These are phyloP conservation scores for Biscogniauxia mediterranea DNA, from an alignment of 2,329 filamentous ascomycete genomes.

Conservation along the genomic window DNA sequence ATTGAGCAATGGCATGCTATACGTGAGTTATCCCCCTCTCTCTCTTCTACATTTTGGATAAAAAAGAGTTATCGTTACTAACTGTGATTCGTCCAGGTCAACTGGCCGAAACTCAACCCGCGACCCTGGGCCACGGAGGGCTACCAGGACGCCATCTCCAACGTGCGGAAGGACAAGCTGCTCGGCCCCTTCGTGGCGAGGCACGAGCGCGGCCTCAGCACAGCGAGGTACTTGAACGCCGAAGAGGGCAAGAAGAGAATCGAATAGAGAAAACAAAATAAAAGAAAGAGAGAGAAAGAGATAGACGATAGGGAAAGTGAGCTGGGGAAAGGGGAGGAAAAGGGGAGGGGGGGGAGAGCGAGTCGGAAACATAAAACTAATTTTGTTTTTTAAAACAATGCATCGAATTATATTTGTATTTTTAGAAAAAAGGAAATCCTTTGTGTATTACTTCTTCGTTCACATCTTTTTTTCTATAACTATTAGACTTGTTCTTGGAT, in stretches of 20 bases:
- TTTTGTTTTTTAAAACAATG: no score
- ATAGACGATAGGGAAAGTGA: background rate
- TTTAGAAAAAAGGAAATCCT: no score
- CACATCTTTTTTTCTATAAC: no score
- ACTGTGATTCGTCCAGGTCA: slow-evolving; percentile 60
- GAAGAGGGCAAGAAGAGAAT: slow-evolving; percentile 99
- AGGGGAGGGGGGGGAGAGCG: no score
- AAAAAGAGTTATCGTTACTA: no score
- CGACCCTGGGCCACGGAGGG: slow-evolving; percentile 83
- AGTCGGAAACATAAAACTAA: no score
- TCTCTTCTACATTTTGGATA: background rate
- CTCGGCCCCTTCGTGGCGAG: slow-evolving; percentile 71
- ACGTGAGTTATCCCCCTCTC: slow-evolving; percentile 60
- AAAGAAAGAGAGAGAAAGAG: background rate
- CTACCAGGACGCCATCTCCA: slow-evolving; percentile 80
- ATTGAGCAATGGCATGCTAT: slow-evolving; percentile 82
- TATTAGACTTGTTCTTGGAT: no score
- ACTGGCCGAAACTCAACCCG: slow-evolving; percentile 96
- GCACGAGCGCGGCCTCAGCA: slow-evolving; percentile 82
- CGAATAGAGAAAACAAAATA: slow-evolving; percentile 53
- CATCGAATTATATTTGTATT: no score
- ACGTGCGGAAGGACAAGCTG: slow-evolving; percentile 78
- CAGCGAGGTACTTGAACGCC: slow-evolving; percentile 75
- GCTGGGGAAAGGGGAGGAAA: no score
- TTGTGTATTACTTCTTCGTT: no score